Conservation (phyloP, 345 rosid genomes). For the Pelargonium nanum region DNA sequence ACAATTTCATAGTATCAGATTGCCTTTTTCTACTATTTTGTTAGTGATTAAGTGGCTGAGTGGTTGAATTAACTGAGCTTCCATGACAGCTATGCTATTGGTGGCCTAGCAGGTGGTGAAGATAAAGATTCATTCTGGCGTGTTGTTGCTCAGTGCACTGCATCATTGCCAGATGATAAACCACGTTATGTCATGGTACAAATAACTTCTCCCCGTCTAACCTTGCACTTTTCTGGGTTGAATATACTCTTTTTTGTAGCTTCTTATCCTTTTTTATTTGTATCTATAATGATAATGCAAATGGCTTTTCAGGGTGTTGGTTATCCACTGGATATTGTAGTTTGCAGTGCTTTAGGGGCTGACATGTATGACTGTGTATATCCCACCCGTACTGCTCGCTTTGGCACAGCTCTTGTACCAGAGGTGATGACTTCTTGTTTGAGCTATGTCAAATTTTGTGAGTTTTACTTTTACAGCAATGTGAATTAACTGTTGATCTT, state of each 20-base stretch:
- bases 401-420: constrained; percentile 71
- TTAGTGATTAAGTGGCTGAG: constrained; percentile 2
- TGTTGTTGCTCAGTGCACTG: constrained; percentile 79
- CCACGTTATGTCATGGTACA: constrained; percentile 78
- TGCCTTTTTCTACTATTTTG: not conserved
- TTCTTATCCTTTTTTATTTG: constrained; percentile 3
- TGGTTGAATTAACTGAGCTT: constrained; percentile 21
- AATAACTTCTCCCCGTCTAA: constrained; percentile 1
- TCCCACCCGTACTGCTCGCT: constrained; percentile 81
- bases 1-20: constrained; percentile 1
- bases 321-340: constrained; percentile 70
- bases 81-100: constrained; percentile 72
- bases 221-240: not conserved
- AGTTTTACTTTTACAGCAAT: not conserved
- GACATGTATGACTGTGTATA: constrained; percentile 80
- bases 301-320: constrained; percentile 58
- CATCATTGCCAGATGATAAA: constrained; percentile 62
- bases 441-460: not conserved
- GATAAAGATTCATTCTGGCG: constrained; percentile 89
- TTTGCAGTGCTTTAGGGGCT: constrained; percentile 81
- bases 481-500: too few relatives aligned
- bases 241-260: not conserved
- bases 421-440: constrained; percentile 33
- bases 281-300: not conserved
- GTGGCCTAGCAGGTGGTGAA: constrained; percentile 88